Percentiles rank a stretch among this genome's conserved stretches.
phyloP scores from a whole-genome alignment of 2,329 filamentous ascomycete species.

The Aspergillus phoenicis region DNA sequence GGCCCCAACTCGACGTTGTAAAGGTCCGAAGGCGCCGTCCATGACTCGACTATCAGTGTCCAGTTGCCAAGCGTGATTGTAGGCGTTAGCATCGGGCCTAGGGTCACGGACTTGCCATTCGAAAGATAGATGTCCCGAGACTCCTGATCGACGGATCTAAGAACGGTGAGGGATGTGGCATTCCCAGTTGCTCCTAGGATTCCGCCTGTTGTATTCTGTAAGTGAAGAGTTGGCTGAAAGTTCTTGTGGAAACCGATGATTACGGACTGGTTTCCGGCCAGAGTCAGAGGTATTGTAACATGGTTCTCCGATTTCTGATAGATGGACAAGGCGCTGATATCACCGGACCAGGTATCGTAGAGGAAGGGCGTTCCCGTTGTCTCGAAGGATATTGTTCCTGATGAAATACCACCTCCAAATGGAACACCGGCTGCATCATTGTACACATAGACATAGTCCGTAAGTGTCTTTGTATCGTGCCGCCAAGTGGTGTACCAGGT shows the following conservation, averaged over 20 bases:
- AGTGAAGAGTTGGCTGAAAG: not conserved
- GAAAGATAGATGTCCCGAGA: not conserved
- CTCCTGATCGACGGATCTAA: not conserved
- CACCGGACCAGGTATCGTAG: constrained; percentile 49
- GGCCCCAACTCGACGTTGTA: constrained; percentile 25
- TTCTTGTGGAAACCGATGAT: constrained; percentile 41
- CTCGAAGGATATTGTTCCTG: constrained; percentile 32
- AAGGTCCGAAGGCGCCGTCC: constrained; percentile 41
- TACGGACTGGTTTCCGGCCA: constrained; percentile 44
- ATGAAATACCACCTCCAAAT: constrained; percentile 6
- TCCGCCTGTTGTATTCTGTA: constrained; percentile 15
- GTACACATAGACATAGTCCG: constrained; percentile 47
- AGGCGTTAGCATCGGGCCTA: not conserved
- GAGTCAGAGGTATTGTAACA: constrained; percentile 37
- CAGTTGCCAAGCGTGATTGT: constrained; percentile 33
- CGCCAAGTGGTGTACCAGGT: constrained; percentile 44
- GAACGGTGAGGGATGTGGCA: not conserved
- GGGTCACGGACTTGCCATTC: not conserved
- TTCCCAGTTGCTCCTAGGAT: not conserved
- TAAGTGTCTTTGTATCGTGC: constrained; percentile 23
- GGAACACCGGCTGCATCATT: constrained; percentile 33
- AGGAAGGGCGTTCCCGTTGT: constrained; percentile 37
- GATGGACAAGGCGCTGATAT: constrained; percentile 31
- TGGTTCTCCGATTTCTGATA: constrained; percentile 32
- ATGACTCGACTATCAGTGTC: constrained; percentile 43